phyloP scores from a whole-genome alignment of 768 basidiomycete genomes.

The Suillus subalutaceus region DNA sequence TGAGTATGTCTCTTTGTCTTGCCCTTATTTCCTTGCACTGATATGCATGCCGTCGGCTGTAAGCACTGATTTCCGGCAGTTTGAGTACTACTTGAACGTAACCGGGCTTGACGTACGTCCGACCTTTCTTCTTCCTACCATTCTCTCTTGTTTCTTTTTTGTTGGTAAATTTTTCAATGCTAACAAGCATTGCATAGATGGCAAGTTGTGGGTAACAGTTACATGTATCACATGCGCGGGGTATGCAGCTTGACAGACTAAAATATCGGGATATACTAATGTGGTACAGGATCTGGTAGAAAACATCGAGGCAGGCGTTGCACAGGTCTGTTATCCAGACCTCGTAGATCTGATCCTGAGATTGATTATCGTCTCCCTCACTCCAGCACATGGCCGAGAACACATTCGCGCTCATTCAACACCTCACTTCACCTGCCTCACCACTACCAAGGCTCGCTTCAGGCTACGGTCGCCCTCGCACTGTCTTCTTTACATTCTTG shows the following conservation, averaged over 20 bases:
- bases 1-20: conserved; percentile 57
- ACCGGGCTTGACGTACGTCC: conserved; percentile 83
- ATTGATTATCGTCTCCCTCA: background rate
- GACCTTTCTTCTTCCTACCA: background rate
- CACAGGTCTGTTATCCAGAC: conserved; percentile 39
- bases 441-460: conserved; percentile 67
- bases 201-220: conserved; percentile 91
- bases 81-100: conserved; percentile 86
- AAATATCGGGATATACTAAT: conserved; percentile 9
- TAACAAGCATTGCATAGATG: conserved; percentile 55
- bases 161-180: background rate
- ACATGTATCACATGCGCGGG: conserved; percentile 92
- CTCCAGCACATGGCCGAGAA: conserved; percentile 88
- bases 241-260: conserved; percentile 36
- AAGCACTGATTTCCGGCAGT: conserved; percentile 95
- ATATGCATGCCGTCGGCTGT: background rate
- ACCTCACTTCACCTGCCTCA: conserved; percentile 70
- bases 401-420: conserved; percentile 72
- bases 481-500: conserved; percentile 78
- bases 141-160: background rate
- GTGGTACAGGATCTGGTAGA: conserved; percentile 67
- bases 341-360: background rate
- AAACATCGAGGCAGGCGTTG: conserved; percentile 83
- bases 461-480: conserved; percentile 54
- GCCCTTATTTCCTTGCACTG: background rate